Evolutionary conservation across 129 eudicot genomes (phyloP), one percentile per base, ranked within the genome.

Genomic region (Kitagawia praeruptora): DNA sequence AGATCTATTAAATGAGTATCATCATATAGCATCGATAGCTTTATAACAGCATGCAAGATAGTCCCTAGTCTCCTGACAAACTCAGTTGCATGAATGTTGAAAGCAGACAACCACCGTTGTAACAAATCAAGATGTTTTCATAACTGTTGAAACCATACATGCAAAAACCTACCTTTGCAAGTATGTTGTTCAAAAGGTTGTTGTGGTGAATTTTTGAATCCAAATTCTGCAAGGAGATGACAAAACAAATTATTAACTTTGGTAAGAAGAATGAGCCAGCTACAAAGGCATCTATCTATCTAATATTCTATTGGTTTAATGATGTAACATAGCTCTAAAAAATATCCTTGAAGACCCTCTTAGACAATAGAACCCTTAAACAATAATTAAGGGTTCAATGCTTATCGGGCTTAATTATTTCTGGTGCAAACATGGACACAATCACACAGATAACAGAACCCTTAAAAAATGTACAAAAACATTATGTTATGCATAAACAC

Each of bases 161-260:
- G 25, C 5, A 21, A 18, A 70, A 53, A 46, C 41, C 40, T 86
- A 93, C 98, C 98, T 93, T 93, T 67, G 98, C 98, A 61, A 93
- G 96, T 85, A 91, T 94, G 87, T 91, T 89, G 87, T 96, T 96
- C 75, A 96, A 89, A 70, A 96, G 95, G 87, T 92, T 96, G 92
- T 96, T 96, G 83, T 96, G 99, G 85, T 96, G 99, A 85, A 96
- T 96, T 87, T 90, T 96, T 72, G 99, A 96, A 90, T 96, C 99
- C 93, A 96, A 87, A 85, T 96, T 90, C 98, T 96, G 95, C 51
- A 84, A 81, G 67, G 70, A 64, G 56, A 40, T 12, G 46, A 75
- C 78, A 44, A 45, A 28, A 74, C 49, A 75, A 39, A 42, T 71
- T 19, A 67, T 77, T 58, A 70, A 69, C 56, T 54, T 37, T 41